phyloP scores from a whole-genome alignment of 495 filamentous ascomycete species.

The Aspergillus olivimuriae region DNA sequence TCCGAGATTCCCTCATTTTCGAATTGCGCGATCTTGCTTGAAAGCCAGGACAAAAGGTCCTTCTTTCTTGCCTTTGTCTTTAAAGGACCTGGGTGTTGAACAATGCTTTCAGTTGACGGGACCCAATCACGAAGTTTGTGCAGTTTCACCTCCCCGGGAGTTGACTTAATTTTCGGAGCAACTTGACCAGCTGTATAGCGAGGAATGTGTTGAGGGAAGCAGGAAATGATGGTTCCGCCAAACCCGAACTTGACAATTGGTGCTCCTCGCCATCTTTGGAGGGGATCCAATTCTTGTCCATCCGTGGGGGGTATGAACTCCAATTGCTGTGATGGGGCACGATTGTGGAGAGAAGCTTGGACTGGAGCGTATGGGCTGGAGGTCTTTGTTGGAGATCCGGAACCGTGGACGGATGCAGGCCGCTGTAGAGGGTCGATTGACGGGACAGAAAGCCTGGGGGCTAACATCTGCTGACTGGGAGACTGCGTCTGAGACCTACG shows the following conservation, averaged over 20 bases:
- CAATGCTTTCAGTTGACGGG: slow-evolving; percentile 60
- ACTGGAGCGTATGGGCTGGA: slow-evolving; percentile 29
- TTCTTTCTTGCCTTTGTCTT: slow-evolving; percentile 92
- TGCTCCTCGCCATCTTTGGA: slow-evolving; percentile 83
- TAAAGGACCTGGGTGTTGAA: slow-evolving; percentile 84
- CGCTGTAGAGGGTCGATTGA: slow-evolving; percentile 51
- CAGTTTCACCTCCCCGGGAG: slow-evolving; percentile 76
- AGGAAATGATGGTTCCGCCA: slow-evolving; percentile 74
- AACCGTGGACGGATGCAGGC: slow-evolving; percentile 62
- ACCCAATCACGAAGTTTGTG: slow-evolving; percentile 62
- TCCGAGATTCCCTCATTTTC: slow-evolving; percentile 53
- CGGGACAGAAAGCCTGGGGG: slow-evolving; percentile 42
- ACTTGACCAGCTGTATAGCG: slow-evolving; percentile 70
- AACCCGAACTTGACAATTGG: slow-evolving; percentile 86
- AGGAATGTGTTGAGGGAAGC: slow-evolving; percentile 83
- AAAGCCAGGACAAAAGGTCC: slow-evolving; percentile 79
- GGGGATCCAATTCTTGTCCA: slow-evolving; percentile 69
- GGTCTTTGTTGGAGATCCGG: slow-evolving; percentile 42
- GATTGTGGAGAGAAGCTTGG: slow-evolving; percentile 20
- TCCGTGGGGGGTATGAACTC: slow-evolving; percentile 64
- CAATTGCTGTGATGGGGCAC: slow-evolving; percentile 38
- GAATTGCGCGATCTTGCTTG: slow-evolving; percentile 60
- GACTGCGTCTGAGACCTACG: slow-evolving; percentile 83
- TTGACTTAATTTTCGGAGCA: slow-evolving; percentile 72
- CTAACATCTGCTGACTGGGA: slow-evolving; percentile 53